Percentiles rank a stretch among this genome's conserved stretches.
Conservation (phyloP, 208 protist genomes). For the Novymonas esmeraldas region DNA sequence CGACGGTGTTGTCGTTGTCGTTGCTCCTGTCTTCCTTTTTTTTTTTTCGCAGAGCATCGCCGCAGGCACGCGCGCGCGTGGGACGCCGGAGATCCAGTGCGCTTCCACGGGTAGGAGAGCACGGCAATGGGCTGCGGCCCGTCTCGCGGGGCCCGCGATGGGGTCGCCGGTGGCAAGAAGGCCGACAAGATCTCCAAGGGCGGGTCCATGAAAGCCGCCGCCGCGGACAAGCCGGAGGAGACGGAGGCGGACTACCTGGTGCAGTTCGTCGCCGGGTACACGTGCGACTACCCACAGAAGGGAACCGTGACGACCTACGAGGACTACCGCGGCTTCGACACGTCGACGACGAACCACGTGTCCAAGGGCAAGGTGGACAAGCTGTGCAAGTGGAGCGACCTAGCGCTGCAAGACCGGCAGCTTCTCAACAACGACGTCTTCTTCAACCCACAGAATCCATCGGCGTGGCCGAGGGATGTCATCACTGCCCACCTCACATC, state of each 20-base stretch:
- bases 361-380: constrained; percentile 57
- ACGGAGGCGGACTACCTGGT: constrained; percentile 9
- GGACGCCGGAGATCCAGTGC: no score
- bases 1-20: background rate
- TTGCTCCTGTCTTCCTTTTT: background rate
- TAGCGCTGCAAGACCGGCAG: constrained; percentile 39
- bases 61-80: no score
- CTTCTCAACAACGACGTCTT: constrained; percentile 50
- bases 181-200: background rate
- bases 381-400: constrained; percentile 71
- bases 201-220: background rate
- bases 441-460: constrained; percentile 57
- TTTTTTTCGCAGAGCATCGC: no score
- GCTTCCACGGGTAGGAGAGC: no score
- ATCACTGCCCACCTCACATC: constrained; percentile 27
- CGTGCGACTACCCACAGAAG: constrained; percentile 28
- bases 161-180: background rate
- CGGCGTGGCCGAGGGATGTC: constrained; percentile 52
- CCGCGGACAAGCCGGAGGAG: constrained; percentile 8
- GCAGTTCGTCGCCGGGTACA: constrained; percentile 39
- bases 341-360: constrained; percentile 47
- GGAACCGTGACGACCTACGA: constrained; percentile 44
- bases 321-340: constrained; percentile 64
- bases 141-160: constrained; percentile 9
- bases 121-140: constrained; percentile 48